Conservation (phyloP, 345 rosid species). For the Punica granatum region DNA sequence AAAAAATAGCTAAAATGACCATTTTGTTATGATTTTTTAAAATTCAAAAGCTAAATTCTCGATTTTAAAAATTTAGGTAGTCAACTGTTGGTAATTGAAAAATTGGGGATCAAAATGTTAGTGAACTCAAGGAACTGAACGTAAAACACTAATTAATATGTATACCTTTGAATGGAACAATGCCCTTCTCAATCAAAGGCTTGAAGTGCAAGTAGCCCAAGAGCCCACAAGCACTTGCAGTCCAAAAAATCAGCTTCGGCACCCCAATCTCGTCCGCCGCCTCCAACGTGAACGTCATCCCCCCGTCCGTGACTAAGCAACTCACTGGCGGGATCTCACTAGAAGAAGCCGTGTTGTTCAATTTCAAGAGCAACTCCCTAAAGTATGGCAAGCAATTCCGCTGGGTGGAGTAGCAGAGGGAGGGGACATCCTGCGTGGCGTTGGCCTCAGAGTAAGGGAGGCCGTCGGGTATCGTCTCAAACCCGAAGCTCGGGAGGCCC, state of each 20-base stretch:
- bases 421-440: conserved; percentile 21
- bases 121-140: too few relatives aligned
- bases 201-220: conserved; percentile 4
- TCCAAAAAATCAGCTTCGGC: conserved; percentile 24
- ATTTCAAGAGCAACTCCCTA: conserved; percentile 1
- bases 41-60: too few relatives aligned
- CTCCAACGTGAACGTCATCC: conserved; percentile 18
- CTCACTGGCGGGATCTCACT: conserved; percentile 22
- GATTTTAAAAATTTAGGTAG: too few relatives aligned
- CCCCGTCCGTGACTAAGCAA: conserved; percentile 34
- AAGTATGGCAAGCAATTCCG: conserved; percentile 11
- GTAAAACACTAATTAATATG: too few relatives aligned
- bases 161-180: conserved; percentile 11
- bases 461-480: conserved; percentile 27
- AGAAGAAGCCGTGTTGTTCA: not conserved
- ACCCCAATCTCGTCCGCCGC: conserved; percentile 22
- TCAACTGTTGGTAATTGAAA: too few relatives aligned
- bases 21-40: too few relatives aligned
- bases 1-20: too few relatives aligned
- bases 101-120: too few relatives aligned
- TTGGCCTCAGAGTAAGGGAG: conserved; percentile 18
- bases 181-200: conserved; percentile 5
- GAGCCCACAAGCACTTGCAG: conserved; percentile 11
- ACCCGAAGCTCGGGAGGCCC: conserved; percentile 20
- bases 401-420: conserved; percentile 11